Conservation (phyloP, 176 grass and related monocot genomes). For the Aechmea fasciata region DNA sequence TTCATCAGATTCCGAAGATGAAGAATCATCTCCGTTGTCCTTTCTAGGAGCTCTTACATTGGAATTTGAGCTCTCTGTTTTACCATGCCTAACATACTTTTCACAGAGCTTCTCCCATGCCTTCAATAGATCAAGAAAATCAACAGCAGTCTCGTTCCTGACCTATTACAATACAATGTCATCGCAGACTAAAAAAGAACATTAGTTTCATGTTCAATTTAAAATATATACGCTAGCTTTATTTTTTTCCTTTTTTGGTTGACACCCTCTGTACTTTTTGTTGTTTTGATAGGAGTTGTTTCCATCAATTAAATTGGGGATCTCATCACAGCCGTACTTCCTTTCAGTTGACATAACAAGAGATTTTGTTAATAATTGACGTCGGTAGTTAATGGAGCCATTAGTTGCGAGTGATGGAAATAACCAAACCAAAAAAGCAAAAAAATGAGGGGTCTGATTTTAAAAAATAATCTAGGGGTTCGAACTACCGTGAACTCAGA, state of each 20-base stretch:
- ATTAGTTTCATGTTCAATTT: slow-evolving; percentile 10
- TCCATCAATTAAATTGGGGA: too few relatives aligned
- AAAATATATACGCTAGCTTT: not conserved
- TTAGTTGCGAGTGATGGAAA: too few relatives aligned
- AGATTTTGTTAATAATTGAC: too few relatives aligned
- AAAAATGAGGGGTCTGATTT: slow-evolving; percentile 9
- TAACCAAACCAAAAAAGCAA: not conserved
- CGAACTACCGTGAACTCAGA: too few relatives aligned
- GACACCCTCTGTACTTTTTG: too few relatives aligned
- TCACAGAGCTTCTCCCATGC: slow-evolving; percentile 84
- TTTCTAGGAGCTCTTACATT: slow-evolving; percentile 32
- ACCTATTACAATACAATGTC: slow-evolving; percentile 46
- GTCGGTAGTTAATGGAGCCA: too few relatives aligned
- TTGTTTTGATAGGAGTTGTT: too few relatives aligned
- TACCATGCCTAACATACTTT: slow-evolving; percentile 35
- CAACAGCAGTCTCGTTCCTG: slow-evolving; percentile 56
- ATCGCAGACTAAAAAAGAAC: slow-evolving; percentile 11
- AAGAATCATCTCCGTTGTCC: slow-evolving; percentile 25
- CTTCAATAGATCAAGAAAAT: slow-evolving; percentile 79
- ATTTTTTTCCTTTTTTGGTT: too few relatives aligned
- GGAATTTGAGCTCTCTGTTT: slow-evolving; percentile 8
- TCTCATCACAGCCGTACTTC: too few relatives aligned
- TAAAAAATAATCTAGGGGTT: not conserved
- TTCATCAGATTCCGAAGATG: slow-evolving; percentile 26
- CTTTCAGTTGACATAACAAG: too few relatives aligned